phyloP scores from a whole-genome alignment of 257 asterid species.

The Plantago major region DNA sequence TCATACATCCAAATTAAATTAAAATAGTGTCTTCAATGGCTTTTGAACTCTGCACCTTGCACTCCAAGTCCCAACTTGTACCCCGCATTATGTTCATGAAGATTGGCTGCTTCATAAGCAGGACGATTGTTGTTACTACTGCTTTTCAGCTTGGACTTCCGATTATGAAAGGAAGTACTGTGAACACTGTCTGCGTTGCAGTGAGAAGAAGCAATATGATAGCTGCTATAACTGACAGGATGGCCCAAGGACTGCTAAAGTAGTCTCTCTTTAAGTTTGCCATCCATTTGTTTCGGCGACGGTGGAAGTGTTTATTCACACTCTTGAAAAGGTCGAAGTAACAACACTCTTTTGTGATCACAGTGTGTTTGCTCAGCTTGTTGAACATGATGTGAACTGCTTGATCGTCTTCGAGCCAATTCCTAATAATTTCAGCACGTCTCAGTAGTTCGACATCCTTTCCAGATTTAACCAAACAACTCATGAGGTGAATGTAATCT shows the following conservation, averaged over 20 bases:
- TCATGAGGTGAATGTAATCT: conserved; percentile 27
- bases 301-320: conserved; percentile 21
- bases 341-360: conserved; percentile 20
- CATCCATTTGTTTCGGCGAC: conserved; percentile 28
- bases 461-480: conserved; percentile 23
- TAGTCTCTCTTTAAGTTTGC: conserved; percentile 33
- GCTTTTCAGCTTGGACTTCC: too few species aligned
- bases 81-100: too few species aligned
- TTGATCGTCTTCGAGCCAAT: conserved; percentile 31
- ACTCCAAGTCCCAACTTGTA: too few species aligned
- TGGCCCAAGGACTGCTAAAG: conserved; percentile 34
- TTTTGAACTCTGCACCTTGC: too few species aligned
- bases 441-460: conserved; percentile 21
- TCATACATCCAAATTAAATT: too few species aligned
- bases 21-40: too few species aligned
- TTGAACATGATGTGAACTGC: conserved; percentile 28
- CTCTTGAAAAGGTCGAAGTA: conserved; percentile 17
- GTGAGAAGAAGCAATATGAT: conserved; percentile 25
- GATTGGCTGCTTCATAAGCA: too few species aligned
- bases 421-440: conserved; percentile 19
- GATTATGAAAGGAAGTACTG: conserved; percentile 18
- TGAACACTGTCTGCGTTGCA: conserved; percentile 25
- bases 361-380: conserved; percentile 22
- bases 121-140: too few species aligned
- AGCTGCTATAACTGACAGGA: conserved; percentile 22